Base-by-base conservation (phyloP, 129 eudicot genomes). In the Chrysanthemum makinoi region DNA sequence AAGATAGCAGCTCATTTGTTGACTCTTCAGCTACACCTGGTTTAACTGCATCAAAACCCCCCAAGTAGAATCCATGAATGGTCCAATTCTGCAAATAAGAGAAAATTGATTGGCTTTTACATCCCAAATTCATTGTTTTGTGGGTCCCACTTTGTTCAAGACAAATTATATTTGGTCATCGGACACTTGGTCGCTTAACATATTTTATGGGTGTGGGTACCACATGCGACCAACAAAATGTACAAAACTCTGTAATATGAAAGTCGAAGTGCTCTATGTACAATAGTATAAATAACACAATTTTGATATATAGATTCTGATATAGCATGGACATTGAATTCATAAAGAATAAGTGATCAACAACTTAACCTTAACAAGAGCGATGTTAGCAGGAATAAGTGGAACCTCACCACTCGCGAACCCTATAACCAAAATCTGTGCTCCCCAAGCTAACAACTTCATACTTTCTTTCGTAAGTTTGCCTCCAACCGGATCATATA, bases 401-500 rank as follows among this genome's bases (percentile, higher is more conserved):
- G 97, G 97, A 55, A 94, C 84, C 63, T 94, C 99, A 11, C 97
- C 99, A 82, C 99, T 94, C 1, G 96, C 99, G 76, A 94, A 90
- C 57, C 99, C 97, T 55, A 94, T 90, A 72, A 94, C 82, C 81
- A 89, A 79, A 79, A 90, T 94, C 12, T 90, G 95, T 48, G 99
- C 99, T 11, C 99, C 99, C 99, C 99, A 94, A 43, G 81, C 90
- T 69, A 94, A 84, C 66, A 94, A 66, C 85, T 79, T 94, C 86
- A 90, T 46, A 54, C 87, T 61, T 61, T 87, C 99, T 84, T 94
- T 94, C 22, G 88, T 80, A 75, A 88, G 93, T 85, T 94, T 94
- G 11, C 97, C 97, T 70, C 97, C 99, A 77, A 94, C 99, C 11
- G 99, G 99, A 87, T 94, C 97, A 79, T 94, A 94, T 78, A 94